Conservation (phyloP, 2,329 filamentous ascomycete genomes). For the Stagonosporopsis rhizophila region DNA sequence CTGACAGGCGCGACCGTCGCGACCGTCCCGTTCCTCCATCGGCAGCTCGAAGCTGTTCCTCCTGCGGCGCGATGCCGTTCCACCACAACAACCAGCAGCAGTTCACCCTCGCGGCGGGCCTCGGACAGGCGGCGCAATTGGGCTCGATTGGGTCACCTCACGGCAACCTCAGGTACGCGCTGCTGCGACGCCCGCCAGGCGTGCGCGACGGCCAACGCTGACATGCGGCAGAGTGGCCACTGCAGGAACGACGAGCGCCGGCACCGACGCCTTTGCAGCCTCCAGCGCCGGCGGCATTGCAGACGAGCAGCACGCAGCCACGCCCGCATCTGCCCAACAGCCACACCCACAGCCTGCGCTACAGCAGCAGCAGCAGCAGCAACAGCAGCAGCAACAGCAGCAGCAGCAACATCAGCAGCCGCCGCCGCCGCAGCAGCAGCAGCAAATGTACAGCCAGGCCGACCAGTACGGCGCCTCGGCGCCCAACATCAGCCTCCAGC, state of each 20-base stretch:
- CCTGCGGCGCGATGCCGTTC: slow-evolving; percentile 47
- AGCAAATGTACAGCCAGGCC: slow-evolving; percentile 56
- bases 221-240: slow-evolving; percentile 39
- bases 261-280: slow-evolving; percentile 54
- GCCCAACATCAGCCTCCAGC: slow-evolving; percentile 67
- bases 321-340: slow-evolving; percentile 46
- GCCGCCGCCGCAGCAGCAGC: slow-evolving; percentile 10
- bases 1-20: slow-evolving; percentile 6
- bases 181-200: neutral
- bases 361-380: neutral
- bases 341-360: neutral
- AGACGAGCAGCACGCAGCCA: slow-evolving; percentile 64
- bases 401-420: slow-evolving; percentile 10
- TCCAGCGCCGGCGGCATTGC: slow-evolving; percentile 51
- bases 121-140: slow-evolving; percentile 56
- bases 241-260: slow-evolving; percentile 51
- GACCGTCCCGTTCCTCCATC: slow-evolving; percentile 1
- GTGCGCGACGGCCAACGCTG: neutral
- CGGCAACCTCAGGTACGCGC: slow-evolving; percentile 45
- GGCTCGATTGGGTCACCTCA: slow-evolving; percentile 56
- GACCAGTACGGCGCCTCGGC: slow-evolving; percentile 57
- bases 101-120: slow-evolving; percentile 45
- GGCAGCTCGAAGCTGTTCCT: slow-evolving; percentile 15
- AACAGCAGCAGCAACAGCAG: slow-evolving; percentile 16
- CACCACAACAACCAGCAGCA: slow-evolving; percentile 32